A percentile compares a stretch with the other conserved stretches of the same genome.
Evolutionary conservation across 1,284 basidiomycete genomes (phyloP).

Genomic region (Meira nashicola): DNA sequence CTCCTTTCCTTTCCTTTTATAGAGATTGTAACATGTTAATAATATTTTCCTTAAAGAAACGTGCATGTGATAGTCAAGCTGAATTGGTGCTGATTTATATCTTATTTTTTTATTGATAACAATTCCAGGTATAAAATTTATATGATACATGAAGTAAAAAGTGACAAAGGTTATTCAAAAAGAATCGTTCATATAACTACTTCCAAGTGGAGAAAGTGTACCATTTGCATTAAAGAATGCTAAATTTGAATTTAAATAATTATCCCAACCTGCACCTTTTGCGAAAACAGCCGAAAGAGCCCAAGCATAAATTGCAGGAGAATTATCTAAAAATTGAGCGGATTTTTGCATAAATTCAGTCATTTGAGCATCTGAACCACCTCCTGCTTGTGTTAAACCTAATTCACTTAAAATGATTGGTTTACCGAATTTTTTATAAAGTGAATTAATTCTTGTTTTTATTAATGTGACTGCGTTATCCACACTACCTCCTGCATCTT

Average conservation of each 20-base stretch:
- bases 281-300: background rate
- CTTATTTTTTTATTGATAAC: too few relatives aligned
- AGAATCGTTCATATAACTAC: background rate
- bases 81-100: too few relatives aligned
- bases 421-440: background rate
- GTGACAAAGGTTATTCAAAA: background rate
- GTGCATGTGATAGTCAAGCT: too few relatives aligned
- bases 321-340: background rate
- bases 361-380: background rate
- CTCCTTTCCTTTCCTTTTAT: too few relatives aligned
- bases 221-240: background rate
- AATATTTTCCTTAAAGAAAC: too few relatives aligned
- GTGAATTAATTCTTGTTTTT: background rate
- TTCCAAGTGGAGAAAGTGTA: background rate
- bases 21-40: too few relatives aligned
- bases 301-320: background rate
- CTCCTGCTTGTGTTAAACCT: background rate
- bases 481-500: background rate
- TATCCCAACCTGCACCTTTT: background rate
- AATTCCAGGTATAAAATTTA: too few relatives aligned
- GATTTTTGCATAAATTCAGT: background rate
- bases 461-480: background rate
- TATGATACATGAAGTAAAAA: too few relatives aligned
- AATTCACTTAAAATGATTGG: slow-evolving; percentile 1
- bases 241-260: background rate